Evolutionary conservation across 2,329 filamentous ascomycete species (phyloP).

Genomic region (Xylaria sp.): DNA sequence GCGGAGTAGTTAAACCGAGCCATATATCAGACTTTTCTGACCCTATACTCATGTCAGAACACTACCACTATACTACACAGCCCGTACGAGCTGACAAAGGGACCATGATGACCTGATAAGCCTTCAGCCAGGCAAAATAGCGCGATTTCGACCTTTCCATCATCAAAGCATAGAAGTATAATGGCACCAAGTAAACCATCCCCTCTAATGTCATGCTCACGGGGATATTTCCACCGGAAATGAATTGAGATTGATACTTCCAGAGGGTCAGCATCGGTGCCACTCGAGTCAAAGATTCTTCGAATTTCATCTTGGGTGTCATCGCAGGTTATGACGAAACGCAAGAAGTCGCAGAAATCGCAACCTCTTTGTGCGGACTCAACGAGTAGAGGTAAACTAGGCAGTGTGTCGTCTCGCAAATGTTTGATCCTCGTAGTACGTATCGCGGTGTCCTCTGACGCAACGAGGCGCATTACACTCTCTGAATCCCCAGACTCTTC

Average conservation of each 20-base stretch:
- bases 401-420: slow-evolving; percentile 5
- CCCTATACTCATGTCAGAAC: slow-evolving; percentile 1
- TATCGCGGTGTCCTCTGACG: slow-evolving; percentile 2
- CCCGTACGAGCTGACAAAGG: no score
- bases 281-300: background rate
- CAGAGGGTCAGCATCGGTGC: slow-evolving; percentile 2
- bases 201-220: background rate
- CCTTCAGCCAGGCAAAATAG: slow-evolving; percentile 8
- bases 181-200: background rate
- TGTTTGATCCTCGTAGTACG: background rate
- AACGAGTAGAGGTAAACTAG: background rate
- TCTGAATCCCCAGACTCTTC: background rate
- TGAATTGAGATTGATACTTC: slow-evolving; percentile 7
- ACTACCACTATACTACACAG: background rate
- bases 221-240: slow-evolving; percentile 4
- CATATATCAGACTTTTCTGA: slow-evolving; percentile 3
- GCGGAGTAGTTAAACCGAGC: background rate
- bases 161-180: slow-evolving; percentile 8
- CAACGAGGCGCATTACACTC: background rate
- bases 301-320: slow-evolving; percentile 7
- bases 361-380: slow-evolving; percentile 6
- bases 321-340: background rate
- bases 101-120: slow-evolving; percentile 5
- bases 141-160: background rate
- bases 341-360: slow-evolving; percentile 6